These are phyloP conservation scores for Edaphochlamys debaryana DNA, from an alignment of 139 green algal species.

Conservation along the genomic window DNA sequence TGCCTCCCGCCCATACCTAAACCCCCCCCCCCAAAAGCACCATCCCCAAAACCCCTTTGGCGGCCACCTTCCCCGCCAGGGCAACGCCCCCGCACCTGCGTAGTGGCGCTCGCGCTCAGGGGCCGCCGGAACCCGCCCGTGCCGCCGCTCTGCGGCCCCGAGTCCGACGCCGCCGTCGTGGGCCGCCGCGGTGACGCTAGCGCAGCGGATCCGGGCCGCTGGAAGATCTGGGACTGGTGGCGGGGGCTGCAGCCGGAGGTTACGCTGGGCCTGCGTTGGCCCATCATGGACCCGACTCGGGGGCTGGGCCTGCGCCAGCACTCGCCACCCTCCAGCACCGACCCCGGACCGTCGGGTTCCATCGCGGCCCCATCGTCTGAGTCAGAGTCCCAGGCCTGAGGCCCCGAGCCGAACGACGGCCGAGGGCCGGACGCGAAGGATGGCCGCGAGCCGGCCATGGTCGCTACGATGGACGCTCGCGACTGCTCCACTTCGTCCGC, in stretches of 20 bases:
- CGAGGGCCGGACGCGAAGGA: too few species aligned
- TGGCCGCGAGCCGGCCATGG: not conserved
- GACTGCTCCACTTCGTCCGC: conserved; percentile 25
- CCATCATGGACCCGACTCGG: too few species aligned
- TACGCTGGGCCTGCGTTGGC: too few species aligned
- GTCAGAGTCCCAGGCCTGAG: too few species aligned
- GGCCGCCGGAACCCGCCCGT: not conserved
- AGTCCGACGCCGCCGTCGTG: not conserved
- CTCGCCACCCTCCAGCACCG: not conserved
- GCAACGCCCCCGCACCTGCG: not conserved
- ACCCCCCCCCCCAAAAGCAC: too few species aligned
- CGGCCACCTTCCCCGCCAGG: too few species aligned
- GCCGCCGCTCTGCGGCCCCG: not conserved
- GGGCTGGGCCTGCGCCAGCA: too few species aligned
- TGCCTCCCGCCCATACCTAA: too few species aligned
- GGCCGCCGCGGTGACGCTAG: not conserved
- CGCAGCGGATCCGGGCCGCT: not conserved
- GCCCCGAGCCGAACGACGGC: not conserved
- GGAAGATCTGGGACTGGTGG: not conserved
- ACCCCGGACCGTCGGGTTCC: not conserved
- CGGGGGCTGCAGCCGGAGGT: too few species aligned
- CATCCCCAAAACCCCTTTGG: too few species aligned
- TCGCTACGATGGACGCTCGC: not conserved
- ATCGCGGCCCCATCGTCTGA: too few species aligned
- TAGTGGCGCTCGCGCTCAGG: not conserved